Evolutionary conservation across 139 green algal species (phyloP), one percentile per base, ranked within the genome.

Genomic region (Astrephomene gubernaculifera): DNA sequence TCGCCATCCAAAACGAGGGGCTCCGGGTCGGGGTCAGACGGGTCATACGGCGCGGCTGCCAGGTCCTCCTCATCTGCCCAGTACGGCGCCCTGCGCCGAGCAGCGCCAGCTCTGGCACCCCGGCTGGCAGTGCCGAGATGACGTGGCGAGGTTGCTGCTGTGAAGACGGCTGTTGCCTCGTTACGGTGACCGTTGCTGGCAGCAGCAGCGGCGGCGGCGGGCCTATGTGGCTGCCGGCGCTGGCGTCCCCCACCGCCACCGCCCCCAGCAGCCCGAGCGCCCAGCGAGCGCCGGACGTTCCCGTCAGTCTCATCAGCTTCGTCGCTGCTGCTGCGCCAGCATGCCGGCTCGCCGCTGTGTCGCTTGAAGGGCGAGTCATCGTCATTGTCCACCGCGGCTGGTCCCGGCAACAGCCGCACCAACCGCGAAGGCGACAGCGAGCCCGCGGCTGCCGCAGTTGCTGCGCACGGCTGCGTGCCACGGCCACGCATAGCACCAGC

Each of bases 11-110:
- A 29, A 2, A 27, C 76, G 2, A 39, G 3, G 14, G 43, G 70
- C 25, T 83, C 76, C 36, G 9, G 4, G 39, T 61, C 35, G 35
- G 31, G 24, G 1, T 75, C 70, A 31, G 39, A 80, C 45, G 71
- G 53, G 31, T 80, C 71, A 33, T 52, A 78, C 25, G 43, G 43
- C 44, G 41, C 71, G 29, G 45, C 36, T 29, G 29, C 12, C 41
- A 65, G 24, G 2, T 49, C 61, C 63, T 53, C 73, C 73, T 75
- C 78, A 9, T 69, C 49, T 19, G 49, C 78, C 61, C 63, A 74
- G 43, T 72, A 65, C 9, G 70, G 24, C 54, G 29, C n/a, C 17
- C 76, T 25, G 12, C 61, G 76, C 39, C 76, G 39, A 22, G 53
- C 10, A 41, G 7, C n/a, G 39, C 54, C 38, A 24, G 54, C 33